phyloP scores from a whole-genome alignment of 495 filamentous ascomycete genomes.

The Hypoxylon fuscum region DNA sequence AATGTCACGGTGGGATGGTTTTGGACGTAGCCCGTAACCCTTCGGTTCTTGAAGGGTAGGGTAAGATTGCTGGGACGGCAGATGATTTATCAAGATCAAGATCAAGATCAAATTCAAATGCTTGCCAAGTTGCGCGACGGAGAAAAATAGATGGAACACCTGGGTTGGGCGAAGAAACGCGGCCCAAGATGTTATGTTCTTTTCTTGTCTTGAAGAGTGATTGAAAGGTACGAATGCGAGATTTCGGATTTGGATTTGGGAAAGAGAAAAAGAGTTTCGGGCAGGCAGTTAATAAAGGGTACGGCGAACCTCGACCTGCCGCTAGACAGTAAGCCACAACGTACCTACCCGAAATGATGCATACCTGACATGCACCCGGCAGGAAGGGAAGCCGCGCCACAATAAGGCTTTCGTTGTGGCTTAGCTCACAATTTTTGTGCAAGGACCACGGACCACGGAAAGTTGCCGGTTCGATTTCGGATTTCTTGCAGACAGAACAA shows the following conservation, averaged over 20 bases:
- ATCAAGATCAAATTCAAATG: conserved; percentile 30
- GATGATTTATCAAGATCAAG: conserved; percentile 27
- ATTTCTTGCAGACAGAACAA: conserved; percentile 44
- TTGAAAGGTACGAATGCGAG: conserved; percentile 14
- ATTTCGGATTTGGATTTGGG: background rate
- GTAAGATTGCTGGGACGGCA: conserved; percentile 14
- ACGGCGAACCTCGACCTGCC: too few species aligned
- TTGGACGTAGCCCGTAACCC: too few species aligned
- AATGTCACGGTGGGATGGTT: conserved; percentile 8
- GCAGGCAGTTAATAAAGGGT: background rate
- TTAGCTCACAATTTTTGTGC: conserved; percentile 2
- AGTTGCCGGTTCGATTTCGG: conserved; percentile 41
- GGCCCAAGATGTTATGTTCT: conserved; percentile 20
- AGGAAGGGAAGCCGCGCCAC: too few species aligned
- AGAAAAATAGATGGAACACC: conserved; percentile 5
- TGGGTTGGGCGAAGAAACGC: conserved; percentile 18
- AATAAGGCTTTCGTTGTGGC: background rate
- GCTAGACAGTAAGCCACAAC: background rate
- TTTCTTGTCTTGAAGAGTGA: conserved; percentile 14
- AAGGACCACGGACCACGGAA: too few species aligned
- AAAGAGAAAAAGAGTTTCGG: background rate
- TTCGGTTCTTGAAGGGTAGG: too few species aligned
- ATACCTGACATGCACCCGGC: too few species aligned
- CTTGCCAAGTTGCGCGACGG: conserved; percentile 12
- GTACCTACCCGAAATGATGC: too few species aligned